A percentile compares a stretch with the other conserved stretches of the same genome.
These are phyloP conservation scores for Pseudogymnoascus sp. DNA, from an alignment of 2,329 filamentous ascomycete species.

Conservation along the genomic window DNA sequence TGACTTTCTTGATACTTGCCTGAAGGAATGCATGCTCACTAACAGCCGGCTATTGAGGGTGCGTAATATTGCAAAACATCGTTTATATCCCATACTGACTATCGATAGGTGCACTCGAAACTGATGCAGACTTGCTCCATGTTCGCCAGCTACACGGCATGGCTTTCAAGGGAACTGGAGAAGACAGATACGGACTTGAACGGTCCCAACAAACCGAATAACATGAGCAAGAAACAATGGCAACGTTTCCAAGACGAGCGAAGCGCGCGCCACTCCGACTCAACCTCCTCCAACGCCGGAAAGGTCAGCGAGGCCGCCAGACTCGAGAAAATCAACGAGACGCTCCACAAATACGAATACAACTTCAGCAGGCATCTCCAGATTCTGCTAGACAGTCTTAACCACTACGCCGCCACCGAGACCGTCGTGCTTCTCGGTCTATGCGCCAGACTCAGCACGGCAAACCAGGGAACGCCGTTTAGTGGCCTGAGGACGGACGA, in stretches of 20 bases:
- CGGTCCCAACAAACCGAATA: slow-evolving; percentile 44
- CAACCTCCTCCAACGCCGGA: slow-evolving; percentile 15
- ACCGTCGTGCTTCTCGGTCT: slow-evolving; percentile 88
- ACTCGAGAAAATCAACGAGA: slow-evolving; percentile 57
- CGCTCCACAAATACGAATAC: slow-evolving; percentile 82
- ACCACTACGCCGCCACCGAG: slow-evolving; percentile 95
- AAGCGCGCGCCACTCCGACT: slow-evolving; percentile 32
- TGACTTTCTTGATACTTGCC: slow-evolving; percentile 91
- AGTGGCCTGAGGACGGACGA: slow-evolving; percentile 52
- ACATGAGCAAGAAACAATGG: slow-evolving; percentile 55
- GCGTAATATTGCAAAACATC: slow-evolving; percentile 17
- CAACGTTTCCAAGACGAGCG: slow-evolving; percentile 44
- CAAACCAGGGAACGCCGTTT: slow-evolving; percentile 65
- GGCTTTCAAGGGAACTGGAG: slow-evolving; percentile 74
- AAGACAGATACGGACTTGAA: slow-evolving; percentile 73
- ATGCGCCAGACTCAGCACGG: slow-evolving; percentile 72
- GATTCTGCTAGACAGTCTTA: slow-evolving; percentile 87
- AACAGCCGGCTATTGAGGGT: slow-evolving; percentile 91
- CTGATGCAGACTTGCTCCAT: slow-evolving; percentile 92
- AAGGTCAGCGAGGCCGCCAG: slow-evolving; percentile 17
- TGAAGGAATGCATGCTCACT: slow-evolving; percentile 98
- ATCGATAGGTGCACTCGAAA: slow-evolving; percentile 80
- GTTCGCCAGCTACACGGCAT: slow-evolving; percentile 84
- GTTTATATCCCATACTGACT: not conserved
- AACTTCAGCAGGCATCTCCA: slow-evolving; percentile 90